These are phyloP conservation scores for Phytopythium kandeliae DNA, from an alignment of 352 stramenopile species.

Conservation along the genomic window DNA sequence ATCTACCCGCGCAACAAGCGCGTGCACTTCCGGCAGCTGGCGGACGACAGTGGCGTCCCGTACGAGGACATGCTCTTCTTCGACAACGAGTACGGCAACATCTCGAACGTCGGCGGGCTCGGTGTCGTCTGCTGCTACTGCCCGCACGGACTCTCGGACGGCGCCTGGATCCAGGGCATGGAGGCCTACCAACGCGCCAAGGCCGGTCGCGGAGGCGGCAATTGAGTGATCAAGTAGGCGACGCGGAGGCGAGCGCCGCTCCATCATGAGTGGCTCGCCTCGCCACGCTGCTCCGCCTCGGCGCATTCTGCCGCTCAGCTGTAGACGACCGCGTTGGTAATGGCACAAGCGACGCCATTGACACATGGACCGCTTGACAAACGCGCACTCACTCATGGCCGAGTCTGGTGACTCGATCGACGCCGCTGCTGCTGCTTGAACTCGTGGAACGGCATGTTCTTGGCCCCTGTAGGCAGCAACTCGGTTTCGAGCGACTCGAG, in stretches of 20 bases:
- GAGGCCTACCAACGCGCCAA: constrained; percentile 60
- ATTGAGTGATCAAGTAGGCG: neutral
- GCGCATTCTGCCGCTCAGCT: too few species aligned
- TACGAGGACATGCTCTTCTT: constrained; percentile 98
- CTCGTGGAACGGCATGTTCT: constrained; percentile 6
- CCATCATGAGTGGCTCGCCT: neutral
- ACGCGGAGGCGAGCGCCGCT: neutral
- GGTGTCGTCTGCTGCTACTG: constrained; percentile 78
- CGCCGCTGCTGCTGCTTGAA: constrained; percentile 7
- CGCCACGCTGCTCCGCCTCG: too few species aligned
- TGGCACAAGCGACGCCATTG: too few species aligned
- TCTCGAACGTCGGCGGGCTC: constrained; percentile 51
- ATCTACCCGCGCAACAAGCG: constrained; percentile 85
- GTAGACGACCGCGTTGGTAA: too few species aligned
- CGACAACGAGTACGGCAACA: constrained; percentile 90
- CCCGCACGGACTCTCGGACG: constrained; percentile 62
- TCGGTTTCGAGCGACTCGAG: neutral
- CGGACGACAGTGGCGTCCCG: constrained; percentile 82
- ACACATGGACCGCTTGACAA: neutral
- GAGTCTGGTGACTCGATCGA: neutral
- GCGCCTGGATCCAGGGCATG: constrained; percentile 68
- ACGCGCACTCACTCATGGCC: neutral
- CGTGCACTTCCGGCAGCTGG: constrained; percentile 90
- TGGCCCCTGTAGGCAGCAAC: neutral
- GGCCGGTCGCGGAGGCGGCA: neutral